Base-by-base conservation (phyloP, 1,139 yeast species). In the Suhomyces choctaworum region DNA sequence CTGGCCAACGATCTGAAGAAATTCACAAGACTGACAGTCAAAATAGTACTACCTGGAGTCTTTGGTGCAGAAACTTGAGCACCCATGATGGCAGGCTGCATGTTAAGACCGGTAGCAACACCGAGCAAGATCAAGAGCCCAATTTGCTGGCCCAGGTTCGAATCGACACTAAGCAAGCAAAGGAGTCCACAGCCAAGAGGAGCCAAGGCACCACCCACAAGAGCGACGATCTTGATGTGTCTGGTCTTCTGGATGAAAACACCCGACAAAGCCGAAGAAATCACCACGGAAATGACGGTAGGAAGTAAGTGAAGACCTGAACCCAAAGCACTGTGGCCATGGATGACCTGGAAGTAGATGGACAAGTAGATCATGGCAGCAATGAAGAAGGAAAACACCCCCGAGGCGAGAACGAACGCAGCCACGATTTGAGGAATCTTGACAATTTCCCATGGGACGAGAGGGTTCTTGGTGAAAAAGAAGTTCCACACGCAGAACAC, bases 401-500 rank as follows among this genome's bases (percentile, higher is more conserved):
- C 43, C 6, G 29, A 17, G 2, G 71, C 64, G 27, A 64, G 47
- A 7, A 41, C 11, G 15, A 33, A 27, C 11, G 43, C 31, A 10
- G 45, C 43, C 11, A 41, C 21, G 10, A 45, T 21, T 16, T 39
- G 41, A 10, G 62, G 62, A 5, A 53, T 48, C 2, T 41, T 48
- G 22, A 76, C 51, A 13, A 76, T 58, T 21, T 68, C 66, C 29
- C 43, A 51, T 2, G 78, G 72, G 21, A 78, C 59, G 11, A 78
- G 54, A 5, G 82, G 82, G 29, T 64, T 49, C 22, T 58, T 58
- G 1, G 80, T 67, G 37, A 57, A 56, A 14, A 39, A 42, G 48
- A 76, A 77, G 47, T 78, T 77, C 67, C 76, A 80, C 16, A 67
- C 44, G 22, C 58, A 36, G 43, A 78, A 79, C 0, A 48, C 47